A percentile compares a stretch with the other conserved stretches of the same genome.
These are phyloP conservation scores for Cardamine occulta DNA, from an alignment of 345 rosid species.

Conservation along the genomic window DNA sequence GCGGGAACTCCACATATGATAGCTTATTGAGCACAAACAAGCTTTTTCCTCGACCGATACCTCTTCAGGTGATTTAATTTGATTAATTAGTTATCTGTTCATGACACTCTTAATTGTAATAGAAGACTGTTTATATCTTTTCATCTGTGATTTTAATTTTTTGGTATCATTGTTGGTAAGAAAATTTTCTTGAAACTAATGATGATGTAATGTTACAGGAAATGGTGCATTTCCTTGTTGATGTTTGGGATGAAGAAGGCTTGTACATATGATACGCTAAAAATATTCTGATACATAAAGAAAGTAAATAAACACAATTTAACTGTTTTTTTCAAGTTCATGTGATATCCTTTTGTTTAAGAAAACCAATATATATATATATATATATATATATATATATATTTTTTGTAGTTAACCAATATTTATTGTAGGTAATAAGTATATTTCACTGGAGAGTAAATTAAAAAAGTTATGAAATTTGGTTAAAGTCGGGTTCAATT, in stretches of 20 bases:
- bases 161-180: constrained; percentile 9
- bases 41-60: constrained; percentile 34
- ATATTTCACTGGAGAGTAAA: not conserved
- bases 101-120: not conserved
- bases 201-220: constrained; percentile 30
- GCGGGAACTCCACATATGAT: constrained; percentile 35
- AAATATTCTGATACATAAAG: not conserved
- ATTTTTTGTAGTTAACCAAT: not conserved
- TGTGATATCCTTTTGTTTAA: not conserved
- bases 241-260: constrained; percentile 40
- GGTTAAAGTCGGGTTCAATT: not conserved
- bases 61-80: constrained; percentile 37
- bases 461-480: not conserved
- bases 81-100: not conserved
- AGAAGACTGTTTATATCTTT: not conserved
- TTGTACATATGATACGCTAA: constrained; percentile 20
- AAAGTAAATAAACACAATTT: not conserved
- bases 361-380: too few relatives aligned
- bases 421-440: not conserved
- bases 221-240: constrained; percentile 41
- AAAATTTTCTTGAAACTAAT: not conserved
- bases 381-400: too few relatives aligned
- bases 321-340: not conserved
- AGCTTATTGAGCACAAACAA: constrained; percentile 39
- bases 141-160: not conserved